Base-by-base conservation (phyloP, 2,329 filamentous ascomycete genomes). In the Fusarium sp. region DNA sequence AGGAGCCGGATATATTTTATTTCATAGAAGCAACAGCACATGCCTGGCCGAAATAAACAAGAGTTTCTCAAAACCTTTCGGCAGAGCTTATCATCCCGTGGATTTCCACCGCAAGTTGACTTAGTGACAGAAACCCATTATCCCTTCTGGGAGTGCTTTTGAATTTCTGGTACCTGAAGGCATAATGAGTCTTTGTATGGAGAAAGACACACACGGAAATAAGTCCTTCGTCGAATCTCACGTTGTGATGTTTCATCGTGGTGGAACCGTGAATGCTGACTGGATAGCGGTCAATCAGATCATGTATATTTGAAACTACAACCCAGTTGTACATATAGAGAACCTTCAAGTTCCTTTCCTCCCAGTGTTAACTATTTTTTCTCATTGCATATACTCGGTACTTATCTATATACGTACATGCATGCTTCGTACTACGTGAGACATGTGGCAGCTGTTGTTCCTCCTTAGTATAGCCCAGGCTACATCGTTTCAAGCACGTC, bases 261-360 rank as follows among this genome's bases (percentile, higher is more conserved):
- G 41, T 62, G 42, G 56, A 55, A 60, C 56, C 29, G 22, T 55
- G 54, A 29, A 43, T 55, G 42, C 42, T 55, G 36, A 55, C 49
- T 44, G 26, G 52, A 19, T 19, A 19, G 19, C 19, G 19, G 19
- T 19, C 19, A 19, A 19, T 19, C 19, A 19, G 19, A 19, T 3
- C 19, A 19, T 19, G 3, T 19, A 19, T 19, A 19, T 19, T 19
- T 19, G 19, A 19, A 19, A 19, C 19, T 19, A 19, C 19, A 19
- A 19, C 19, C 19, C 19, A 19, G 19, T 19, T 19, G 19, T 19
- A 19, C 19, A 19, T 19, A 19, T 19, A 19, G 19, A 19, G 19
- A 19, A 19, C 19, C 19, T 19, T 19, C 19, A 19, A 19, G 19
- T 19, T 19, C 19, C 19, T 19, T 19, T 19, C 3, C 19, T 19